These are phyloP conservation scores for Aspergillus avenaceus DNA, from an alignment of 495 filamentous ascomycete genomes.

Conservation along the genomic window DNA sequence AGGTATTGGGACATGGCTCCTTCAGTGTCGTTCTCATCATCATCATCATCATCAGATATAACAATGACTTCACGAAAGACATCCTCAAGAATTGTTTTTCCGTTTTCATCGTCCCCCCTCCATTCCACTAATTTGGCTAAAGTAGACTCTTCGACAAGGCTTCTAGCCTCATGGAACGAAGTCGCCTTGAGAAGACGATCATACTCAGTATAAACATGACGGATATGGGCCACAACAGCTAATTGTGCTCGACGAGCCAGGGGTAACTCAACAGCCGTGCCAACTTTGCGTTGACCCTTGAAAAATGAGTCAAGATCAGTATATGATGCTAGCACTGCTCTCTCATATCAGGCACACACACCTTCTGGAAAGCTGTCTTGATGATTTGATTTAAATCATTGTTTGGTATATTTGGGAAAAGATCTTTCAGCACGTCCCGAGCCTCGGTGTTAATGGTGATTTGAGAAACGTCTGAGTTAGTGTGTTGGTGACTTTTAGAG, in stretches of 20 bases:
- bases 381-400: constrained; percentile 74
- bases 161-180: constrained; percentile 64
- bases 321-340: no score
- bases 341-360: no score
- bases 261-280: constrained; percentile 59
- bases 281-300: constrained; percentile 59
- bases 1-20: constrained; percentile 13
- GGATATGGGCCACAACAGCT: constrained; percentile 80
- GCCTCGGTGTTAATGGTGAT: constrained; percentile 68
- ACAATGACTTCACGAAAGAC: constrained; percentile 78
- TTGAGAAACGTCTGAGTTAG: constrained; percentile 43
- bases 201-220: constrained; percentile 83
- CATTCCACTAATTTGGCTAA: constrained; percentile 75
- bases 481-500: constrained; percentile 8
- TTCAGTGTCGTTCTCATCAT: constrained; percentile 63
- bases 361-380: constrained; percentile 78
- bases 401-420: constrained; percentile 83
- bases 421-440: constrained; percentile 67
- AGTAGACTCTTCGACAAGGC: constrained; percentile 63
- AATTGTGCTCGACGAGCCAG: constrained; percentile 75
- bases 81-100: constrained; percentile 70
- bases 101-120: constrained; percentile 81
- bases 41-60: constrained; percentile 76
- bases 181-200: constrained; percentile 67
- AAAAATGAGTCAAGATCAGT: no score